phyloP scores from a whole-genome alignment of 768 basidiomycete species.

The Roridomyces roridus region DNA sequence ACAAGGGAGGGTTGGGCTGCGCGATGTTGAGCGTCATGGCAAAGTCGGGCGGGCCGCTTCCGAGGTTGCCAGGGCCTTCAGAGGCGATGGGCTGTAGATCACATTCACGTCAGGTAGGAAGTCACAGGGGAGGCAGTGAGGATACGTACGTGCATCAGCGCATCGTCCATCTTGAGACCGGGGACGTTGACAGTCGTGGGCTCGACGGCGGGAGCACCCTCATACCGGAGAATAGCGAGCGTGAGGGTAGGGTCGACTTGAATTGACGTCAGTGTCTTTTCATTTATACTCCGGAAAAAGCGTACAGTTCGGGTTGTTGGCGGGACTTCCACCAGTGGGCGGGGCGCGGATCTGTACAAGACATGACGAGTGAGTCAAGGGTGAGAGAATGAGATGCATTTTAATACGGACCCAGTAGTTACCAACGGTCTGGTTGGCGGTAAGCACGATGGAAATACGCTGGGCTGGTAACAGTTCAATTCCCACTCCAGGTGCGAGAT shows the following conservation, averaged over 20 bases:
- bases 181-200: conserved; percentile 34
- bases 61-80: conserved; percentile 14
- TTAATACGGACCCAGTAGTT: conserved; percentile 45
- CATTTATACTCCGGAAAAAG: too few species aligned
- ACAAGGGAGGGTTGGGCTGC: conserved; percentile 21
- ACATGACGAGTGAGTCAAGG: not conserved
- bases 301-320: conserved; percentile 34
- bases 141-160: conserved; percentile 37
- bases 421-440: conserved; percentile 47
- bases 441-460: conserved; percentile 42
- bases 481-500: not conserved
- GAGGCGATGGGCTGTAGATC: conserved; percentile 15
- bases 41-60: conserved; percentile 17
- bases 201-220: conserved; percentile 38
- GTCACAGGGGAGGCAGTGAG: too few species aligned
- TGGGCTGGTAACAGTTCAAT: conserved; percentile 31
- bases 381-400: not conserved
- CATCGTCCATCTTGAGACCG: conserved; percentile 32
- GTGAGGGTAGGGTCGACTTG: conserved; percentile 38
- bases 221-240: conserved; percentile 44
- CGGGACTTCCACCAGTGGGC: conserved; percentile 31
- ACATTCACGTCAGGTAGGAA: too few species aligned
- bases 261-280: not conserved
- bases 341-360: conserved; percentile 40
- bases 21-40: conserved; percentile 14